These are phyloP conservation scores for Puya raimondii DNA, from an alignment of 176 grass and related monocot species.

Conservation along the genomic window DNA sequence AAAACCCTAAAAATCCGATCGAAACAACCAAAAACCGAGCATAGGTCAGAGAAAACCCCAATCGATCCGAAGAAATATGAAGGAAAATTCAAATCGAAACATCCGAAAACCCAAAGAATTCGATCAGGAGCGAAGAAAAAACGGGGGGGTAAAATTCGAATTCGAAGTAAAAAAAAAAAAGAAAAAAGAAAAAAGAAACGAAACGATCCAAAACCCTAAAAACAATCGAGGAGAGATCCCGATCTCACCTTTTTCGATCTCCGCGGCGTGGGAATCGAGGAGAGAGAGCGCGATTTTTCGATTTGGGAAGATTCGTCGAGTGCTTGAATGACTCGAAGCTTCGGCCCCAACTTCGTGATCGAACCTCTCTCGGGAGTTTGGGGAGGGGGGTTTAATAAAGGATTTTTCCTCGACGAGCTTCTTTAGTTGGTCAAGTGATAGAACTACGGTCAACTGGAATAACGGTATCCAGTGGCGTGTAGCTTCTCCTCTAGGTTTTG, in stretches of 20 bases:
- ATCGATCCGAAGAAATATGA: neutral
- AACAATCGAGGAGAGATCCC: too few relatives aligned
- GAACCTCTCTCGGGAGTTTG: too few relatives aligned
- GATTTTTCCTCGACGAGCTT: neutral
- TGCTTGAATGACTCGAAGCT: too few relatives aligned
- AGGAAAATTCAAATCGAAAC: neutral
- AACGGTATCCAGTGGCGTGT: neutral
- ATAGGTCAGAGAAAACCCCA: neutral
- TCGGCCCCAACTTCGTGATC: too few relatives aligned
- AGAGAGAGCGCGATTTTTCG: too few relatives aligned
- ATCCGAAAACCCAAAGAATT: neutral
- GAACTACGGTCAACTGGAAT: neutral
- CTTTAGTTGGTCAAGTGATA: neutral
- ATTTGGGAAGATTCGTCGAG: too few relatives aligned
- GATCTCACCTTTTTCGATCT: too few relatives aligned
- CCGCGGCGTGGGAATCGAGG: too few relatives aligned
- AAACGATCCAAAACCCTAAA: too few relatives aligned
- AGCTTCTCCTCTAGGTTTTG: too few relatives aligned
- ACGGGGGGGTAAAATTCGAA: neutral
- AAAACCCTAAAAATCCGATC: neutral
- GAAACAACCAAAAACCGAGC: neutral
- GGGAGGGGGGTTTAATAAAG: neutral
- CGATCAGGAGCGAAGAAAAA: neutral
- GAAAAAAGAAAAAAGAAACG: too few relatives aligned
- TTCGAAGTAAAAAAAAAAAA: too few relatives aligned